phyloP scores from a whole-genome alignment of 2,329 filamentous ascomycete genomes.

The Alternaria dauci region DNA sequence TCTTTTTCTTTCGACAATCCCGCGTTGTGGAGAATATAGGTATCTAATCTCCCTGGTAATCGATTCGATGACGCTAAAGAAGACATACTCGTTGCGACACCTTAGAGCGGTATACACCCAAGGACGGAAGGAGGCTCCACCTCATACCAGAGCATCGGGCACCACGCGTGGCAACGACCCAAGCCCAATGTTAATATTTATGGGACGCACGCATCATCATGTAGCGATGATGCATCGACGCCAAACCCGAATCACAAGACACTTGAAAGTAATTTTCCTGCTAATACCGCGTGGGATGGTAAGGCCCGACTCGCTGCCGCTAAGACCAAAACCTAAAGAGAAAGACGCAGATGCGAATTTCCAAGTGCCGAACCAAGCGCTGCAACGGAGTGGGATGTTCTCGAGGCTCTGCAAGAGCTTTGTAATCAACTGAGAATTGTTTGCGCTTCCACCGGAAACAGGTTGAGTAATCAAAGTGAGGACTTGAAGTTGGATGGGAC shows the following conservation, averaged over 20 bases:
- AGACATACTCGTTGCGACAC: background rate
- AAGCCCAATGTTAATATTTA: background rate
- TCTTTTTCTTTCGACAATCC: background rate
- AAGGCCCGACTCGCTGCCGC: conserved; percentile 1
- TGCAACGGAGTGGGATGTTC: background rate
- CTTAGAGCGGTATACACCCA: background rate
- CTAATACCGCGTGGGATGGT: conserved; percentile 1
- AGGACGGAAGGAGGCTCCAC: background rate
- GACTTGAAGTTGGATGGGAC: background rate
- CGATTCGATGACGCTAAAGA: background rate
- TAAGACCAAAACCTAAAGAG: background rate
- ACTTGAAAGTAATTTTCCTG: conserved; percentile 2
- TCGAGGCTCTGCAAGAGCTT: background rate
- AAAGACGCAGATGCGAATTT: background rate
- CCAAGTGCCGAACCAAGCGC: conserved; percentile 1
- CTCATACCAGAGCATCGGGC: conserved; percentile 1
- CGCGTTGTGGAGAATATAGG: background rate
- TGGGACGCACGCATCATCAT: background rate
- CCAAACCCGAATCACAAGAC: background rate
- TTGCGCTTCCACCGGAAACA: background rate
- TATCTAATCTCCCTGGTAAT: background rate
- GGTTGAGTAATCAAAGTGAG: background rate
- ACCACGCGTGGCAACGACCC: background rate
- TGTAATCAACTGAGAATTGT: background rate
- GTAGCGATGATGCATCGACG: background rate